These are phyloP conservation scores for Podospora australis DNA, from an alignment of 495 filamentous ascomycete species.

Conservation along the genomic window DNA sequence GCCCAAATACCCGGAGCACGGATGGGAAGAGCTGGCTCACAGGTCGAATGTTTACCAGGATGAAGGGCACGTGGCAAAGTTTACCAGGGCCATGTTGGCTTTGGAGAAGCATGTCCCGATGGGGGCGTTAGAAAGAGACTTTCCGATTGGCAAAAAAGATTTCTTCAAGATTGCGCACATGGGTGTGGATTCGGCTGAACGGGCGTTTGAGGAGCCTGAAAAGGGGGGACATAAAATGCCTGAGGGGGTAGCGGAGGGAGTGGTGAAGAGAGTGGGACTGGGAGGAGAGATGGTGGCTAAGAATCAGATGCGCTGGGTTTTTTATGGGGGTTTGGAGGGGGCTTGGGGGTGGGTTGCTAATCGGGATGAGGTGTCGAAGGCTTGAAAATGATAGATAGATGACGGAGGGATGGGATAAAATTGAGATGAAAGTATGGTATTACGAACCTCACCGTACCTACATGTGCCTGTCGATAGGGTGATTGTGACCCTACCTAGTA, in stretches of 20 bases:
- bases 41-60: slow-evolving; percentile 6
- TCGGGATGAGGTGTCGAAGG: too few species aligned
- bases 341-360: too few species aligned
- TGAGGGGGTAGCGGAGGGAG: background rate
- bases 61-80: slow-evolving; percentile 6
- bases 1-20: slow-evolving; percentile 5
- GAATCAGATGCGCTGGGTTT: slow-evolving; percentile 1
- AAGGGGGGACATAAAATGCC: background rate
- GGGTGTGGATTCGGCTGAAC: slow-evolving; percentile 9
- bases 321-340: background rate
- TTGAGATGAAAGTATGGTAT: too few species aligned
- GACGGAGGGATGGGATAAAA: too few species aligned
- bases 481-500: too few species aligned
- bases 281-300: background rate
- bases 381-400: too few species aligned
- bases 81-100: slow-evolving; percentile 3
- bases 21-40: slow-evolving; percentile 7
- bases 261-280: background rate
- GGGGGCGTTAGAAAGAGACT: too few species aligned
- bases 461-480: too few species aligned
- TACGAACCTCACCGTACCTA: too few species aligned
- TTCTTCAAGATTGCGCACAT: slow-evolving; percentile 10
- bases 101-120: background rate
- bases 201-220: background rate
- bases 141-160: slow-evolving; percentile 3